These are phyloP conservation scores for Blastobotrys apis DNA, from an alignment of 1,139 yeast genomes.

Conservation along the genomic window DNA sequence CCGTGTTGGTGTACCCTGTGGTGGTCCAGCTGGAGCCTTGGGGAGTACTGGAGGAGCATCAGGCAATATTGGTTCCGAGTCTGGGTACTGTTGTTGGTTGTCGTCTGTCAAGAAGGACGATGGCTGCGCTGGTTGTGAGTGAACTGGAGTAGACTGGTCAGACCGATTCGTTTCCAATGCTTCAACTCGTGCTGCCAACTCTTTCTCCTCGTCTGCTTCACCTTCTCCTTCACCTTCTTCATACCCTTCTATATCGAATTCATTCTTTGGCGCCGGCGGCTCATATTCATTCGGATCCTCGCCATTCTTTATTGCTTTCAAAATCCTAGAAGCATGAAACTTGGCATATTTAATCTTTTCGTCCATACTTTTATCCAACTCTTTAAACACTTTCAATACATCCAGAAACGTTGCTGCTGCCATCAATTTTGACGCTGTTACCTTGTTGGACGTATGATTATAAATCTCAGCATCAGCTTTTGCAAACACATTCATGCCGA, in stretches of 20 bases:
- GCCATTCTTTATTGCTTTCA: slow-evolving; percentile 44
- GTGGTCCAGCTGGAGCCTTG: slow-evolving; percentile 17
- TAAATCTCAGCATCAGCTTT: slow-evolving; percentile 46
- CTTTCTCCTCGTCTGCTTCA: slow-evolving; percentile 1
- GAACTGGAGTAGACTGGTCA: background rate
- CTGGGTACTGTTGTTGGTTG: background rate
- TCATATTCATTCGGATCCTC: slow-evolving; percentile 51
- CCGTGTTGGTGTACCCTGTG: slow-evolving; percentile 11
- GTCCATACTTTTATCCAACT: slow-evolving; percentile 28
- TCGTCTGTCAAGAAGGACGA: slow-evolving; percentile 6
- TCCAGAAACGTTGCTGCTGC: slow-evolving; percentile 50
- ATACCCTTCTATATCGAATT: slow-evolving; percentile 21
- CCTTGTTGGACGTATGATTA: slow-evolving; percentile 35
- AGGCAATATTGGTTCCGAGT: slow-evolving; percentile 11
- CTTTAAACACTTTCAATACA: slow-evolving; percentile 41
- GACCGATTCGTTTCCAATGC: background rate
- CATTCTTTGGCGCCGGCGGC: slow-evolving; percentile 30
- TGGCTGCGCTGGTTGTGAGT: slow-evolving; percentile 1
- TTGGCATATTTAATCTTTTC: slow-evolving; percentile 52
- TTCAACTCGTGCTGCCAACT: background rate
- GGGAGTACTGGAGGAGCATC: slow-evolving; percentile 21
- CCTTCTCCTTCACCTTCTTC: slow-evolving; percentile 36
- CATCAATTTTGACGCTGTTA: slow-evolving; percentile 45
- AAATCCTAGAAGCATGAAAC: slow-evolving; percentile 54
- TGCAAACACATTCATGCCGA: slow-evolving; percentile 59